A percentile compares a stretch with the other conserved stretches of the same genome.
These are phyloP conservation scores for Saccharomyces hybrid DNA, from an alignment of 1,139 yeast species.

Conservation along the genomic window DNA sequence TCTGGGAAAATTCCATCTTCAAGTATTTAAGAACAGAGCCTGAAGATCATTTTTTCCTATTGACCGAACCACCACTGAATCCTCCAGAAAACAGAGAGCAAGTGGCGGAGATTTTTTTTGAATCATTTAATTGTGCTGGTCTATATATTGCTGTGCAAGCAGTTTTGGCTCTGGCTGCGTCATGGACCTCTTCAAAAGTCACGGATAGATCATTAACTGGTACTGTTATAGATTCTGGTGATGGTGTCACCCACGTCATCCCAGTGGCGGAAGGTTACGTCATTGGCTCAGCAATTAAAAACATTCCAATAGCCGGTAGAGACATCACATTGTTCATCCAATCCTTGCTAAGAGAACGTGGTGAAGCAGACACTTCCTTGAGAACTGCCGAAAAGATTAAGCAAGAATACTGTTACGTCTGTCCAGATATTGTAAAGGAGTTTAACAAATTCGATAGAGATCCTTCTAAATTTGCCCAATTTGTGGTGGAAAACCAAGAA, in stretches of 20 bases:
- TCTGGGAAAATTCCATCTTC: conserved; percentile 96
- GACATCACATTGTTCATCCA: conserved; percentile 94
- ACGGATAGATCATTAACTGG: conserved; percentile 94
- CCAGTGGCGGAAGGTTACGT: conserved; percentile 99
- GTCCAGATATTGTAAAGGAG: conserved; percentile 96
- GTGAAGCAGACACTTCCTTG: conserved; percentile 87
- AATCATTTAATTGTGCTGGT: conserved; percentile 97
- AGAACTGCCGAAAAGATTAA: conserved; percentile 95
- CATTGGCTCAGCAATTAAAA: conserved; percentile 93
- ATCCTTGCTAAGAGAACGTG: conserved; percentile 88
- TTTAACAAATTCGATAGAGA: conserved; percentile 91
- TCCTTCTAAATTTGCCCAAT: conserved; percentile 90
- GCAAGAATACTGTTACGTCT: conserved; percentile 93
- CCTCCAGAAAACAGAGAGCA: conserved; percentile 98
- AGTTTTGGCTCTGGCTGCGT: conserved; percentile 94
- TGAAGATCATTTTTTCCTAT: conserved; percentile 89
- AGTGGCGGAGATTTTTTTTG: conserved; percentile 98
- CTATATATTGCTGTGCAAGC: conserved; percentile 98
- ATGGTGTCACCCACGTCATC: conserved; percentile 96
- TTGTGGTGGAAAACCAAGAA: conserved; percentile 77
- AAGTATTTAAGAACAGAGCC: conserved; percentile 96
- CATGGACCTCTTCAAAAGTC: conserved; percentile 96
- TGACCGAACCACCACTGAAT: conserved; percentile 97
- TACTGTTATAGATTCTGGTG: conserved; percentile 96
- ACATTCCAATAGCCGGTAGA: conserved; percentile 97